Conservation (phyloP, 2,329 filamentous ascomycete genomes). For the Penicillium occitanis region DNA sequence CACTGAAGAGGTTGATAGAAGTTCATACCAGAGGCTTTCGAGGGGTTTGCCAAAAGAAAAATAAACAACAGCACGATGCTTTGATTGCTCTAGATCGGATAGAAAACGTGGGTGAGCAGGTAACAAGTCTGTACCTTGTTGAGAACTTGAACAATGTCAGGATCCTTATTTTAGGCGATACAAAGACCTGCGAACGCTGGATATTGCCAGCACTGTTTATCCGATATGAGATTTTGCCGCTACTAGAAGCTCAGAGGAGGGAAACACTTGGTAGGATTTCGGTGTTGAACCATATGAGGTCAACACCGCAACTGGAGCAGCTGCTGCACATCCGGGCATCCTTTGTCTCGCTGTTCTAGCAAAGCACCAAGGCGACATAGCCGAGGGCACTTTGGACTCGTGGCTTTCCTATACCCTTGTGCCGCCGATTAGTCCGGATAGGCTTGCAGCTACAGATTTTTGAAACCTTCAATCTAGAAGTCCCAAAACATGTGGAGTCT, state of each 20-base stretch:
- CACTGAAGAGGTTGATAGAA: neutral
- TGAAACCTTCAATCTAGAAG: neutral
- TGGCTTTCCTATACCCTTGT: neutral
- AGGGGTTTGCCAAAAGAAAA: neutral
- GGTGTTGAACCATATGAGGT: neutral
- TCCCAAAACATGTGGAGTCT: neutral
- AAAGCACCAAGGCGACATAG: neutral
- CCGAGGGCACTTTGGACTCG: neutral
- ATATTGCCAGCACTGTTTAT: neutral
- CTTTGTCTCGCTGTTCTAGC: neutral
- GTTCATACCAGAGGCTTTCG: neutral
- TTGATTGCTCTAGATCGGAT: neutral
- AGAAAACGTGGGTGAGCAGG: neutral
- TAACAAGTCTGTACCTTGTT: neutral
- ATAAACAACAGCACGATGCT: neutral
- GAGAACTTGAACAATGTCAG: neutral
- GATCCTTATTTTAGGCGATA: neutral
- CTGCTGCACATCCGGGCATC: neutral
- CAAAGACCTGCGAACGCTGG: neutral
- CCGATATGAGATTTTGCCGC: neutral
- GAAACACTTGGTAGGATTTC: neutral
- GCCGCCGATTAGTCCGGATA: neutral
- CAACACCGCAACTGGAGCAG: neutral
- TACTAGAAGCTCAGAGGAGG: neutral
- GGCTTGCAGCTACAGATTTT: neutral